phyloP scores from a whole-genome alignment of 1,284 basidiomycete genomes.

The Cutaneotrichosporon sp. region DNA sequence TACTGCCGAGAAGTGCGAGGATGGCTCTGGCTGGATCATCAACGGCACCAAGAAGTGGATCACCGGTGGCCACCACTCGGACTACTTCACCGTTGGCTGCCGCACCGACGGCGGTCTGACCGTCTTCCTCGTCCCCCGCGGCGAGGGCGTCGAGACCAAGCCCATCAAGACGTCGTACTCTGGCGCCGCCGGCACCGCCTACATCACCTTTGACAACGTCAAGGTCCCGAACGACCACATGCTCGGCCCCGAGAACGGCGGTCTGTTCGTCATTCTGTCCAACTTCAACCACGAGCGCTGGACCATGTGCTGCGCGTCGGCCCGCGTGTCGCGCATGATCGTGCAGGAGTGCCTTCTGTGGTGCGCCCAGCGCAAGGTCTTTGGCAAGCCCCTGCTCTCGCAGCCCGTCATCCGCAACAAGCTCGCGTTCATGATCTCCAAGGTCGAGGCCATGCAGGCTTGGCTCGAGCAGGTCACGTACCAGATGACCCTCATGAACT shows the following conservation, averaged over 20 bases:
- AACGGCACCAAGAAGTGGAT: constrained; percentile 93
- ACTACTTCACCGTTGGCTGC: constrained; percentile 39
- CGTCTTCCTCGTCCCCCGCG: constrained; percentile 73
- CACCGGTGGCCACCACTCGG: constrained; percentile 65
- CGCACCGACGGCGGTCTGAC: constrained; percentile 69
- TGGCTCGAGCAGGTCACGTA: constrained; percentile 87
- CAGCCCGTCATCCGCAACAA: constrained; percentile 80
- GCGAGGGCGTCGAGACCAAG: constrained; percentile 75
- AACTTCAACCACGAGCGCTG: constrained; percentile 48
- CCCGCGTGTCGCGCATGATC: constrained; percentile 39
- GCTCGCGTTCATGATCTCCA: constrained; percentile 78
- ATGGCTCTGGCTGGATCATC: constrained; percentile 68
- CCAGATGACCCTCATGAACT: constrained; percentile 78
- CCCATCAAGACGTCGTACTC: constrained; percentile 82
- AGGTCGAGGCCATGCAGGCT: constrained; percentile 73
- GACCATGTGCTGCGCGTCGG: constrained; percentile 47
- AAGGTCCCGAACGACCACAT: constrained; percentile 79
- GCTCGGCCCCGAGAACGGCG: constrained; percentile 75
- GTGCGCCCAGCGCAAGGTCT: constrained; percentile 71
- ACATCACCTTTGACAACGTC: constrained; percentile 73
- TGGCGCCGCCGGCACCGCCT: constrained; percentile 72
- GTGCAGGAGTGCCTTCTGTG: constrained; percentile 54
- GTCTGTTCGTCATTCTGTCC: constrained; percentile 66
- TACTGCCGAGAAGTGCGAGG: constrained; percentile 72
- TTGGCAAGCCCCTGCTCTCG: constrained; percentile 74